Base-by-base conservation (phyloP, 176 grass and related monocot genomes). In the Canna indica region DNA sequence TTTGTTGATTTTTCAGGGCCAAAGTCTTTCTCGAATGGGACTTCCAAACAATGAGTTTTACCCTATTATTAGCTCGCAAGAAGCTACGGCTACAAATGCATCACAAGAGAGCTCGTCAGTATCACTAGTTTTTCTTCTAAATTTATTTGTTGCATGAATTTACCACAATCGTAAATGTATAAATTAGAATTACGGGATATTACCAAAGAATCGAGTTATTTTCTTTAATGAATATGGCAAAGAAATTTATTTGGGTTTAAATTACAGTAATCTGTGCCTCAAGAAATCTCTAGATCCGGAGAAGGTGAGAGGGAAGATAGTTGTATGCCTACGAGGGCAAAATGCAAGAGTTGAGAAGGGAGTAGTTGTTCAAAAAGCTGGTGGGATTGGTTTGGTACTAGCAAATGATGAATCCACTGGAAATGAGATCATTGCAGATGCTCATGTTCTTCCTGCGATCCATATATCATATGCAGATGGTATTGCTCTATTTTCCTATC, bases 371-470 rank as follows among this genome's bases (percentile, higher is more conserved):
- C 82, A 28, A 9, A 62, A 67, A 7, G 82, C 89, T 12, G 89
- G 94, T 0, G 89, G 89, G 0, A 69, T 68, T 1, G 94, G 81
- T 17, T 71, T 97, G 65, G 81, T 93, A 38, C 52, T 99, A 12
- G 84, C 66, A 3, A 99, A 93, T 35, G 84, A 93, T 4, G 73
- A 82, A 53, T 39, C 69, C 25, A 85, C 84, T 18, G 94, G 94
- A 28, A 93, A 99, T 39, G 94, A 99, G 75, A 36, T 99, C 38
- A 85, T 93, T 47, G 84, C 94, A 67, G 94, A 99, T 31, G 81
- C 89, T 2, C 94, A 99, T 80, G 89, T 90, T 67, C 86, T 99
- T 59, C 94, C 94, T 36, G 94, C 86, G n/a, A 90, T 86, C 4
- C 94, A 93, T 75, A 76, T 99, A 48, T 81, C 79, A 27, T 90